Percentiles rank a stretch among this genome's conserved stretches.
Conservation (phyloP, 805 yeast species). For the Cyberlindnera maritima region DNA sequence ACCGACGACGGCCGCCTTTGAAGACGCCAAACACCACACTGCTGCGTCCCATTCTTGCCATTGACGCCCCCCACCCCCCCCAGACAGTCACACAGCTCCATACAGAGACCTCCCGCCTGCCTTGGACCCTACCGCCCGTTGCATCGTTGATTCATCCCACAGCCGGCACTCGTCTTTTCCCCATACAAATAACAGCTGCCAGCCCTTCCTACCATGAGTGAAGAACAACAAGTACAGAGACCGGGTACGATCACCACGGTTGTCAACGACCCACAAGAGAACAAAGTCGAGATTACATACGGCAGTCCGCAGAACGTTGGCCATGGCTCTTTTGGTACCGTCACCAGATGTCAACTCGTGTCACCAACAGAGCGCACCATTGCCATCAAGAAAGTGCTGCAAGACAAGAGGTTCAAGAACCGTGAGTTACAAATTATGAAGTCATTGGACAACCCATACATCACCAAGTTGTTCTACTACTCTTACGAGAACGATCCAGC, state of each 20-base stretch:
- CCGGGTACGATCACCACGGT: slow-evolving; percentile 4
- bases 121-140: too few relatives aligned
- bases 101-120: too few relatives aligned
- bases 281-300: slow-evolving; percentile 54
- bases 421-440: slow-evolving; percentile 97
- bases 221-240: not conserved
- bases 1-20: too few relatives aligned
- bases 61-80: too few relatives aligned
- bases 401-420: slow-evolving; percentile 90
- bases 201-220: not conserved
- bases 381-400: slow-evolving; percentile 95
- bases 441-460: slow-evolving; percentile 77
- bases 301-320: slow-evolving; percentile 90
- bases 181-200: too few relatives aligned
- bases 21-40: too few relatives aligned
- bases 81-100: too few relatives aligned
- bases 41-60: too few relatives aligned
- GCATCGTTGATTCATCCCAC: too few relatives aligned
- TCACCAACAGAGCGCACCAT: slow-evolving; percentile 70
- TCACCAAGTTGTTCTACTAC: slow-evolving; percentile 83
- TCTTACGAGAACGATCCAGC: slow-evolving; percentile 69
- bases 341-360: slow-evolving; percentile 78
- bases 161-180: too few relatives aligned
- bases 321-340: slow-evolving; percentile 99
- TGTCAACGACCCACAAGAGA: slow-evolving; percentile 14